Base-by-base conservation (phyloP, 75 land plant species). In the Chamaecyparis obtusa region DNA sequence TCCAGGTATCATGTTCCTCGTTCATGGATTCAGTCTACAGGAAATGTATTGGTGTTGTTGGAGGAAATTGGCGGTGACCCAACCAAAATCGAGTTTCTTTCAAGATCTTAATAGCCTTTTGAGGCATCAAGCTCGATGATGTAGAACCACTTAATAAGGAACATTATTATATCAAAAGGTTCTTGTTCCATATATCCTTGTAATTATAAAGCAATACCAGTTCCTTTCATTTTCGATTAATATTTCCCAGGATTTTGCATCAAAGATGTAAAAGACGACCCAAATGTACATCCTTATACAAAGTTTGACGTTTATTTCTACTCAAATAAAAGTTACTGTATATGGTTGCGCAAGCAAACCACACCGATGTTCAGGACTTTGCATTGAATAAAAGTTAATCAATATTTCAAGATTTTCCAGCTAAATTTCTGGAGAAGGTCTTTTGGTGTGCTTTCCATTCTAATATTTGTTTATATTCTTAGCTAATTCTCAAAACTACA, bases 21-120 rank as follows among this genome's bases (percentile, higher is more conserved):
- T 24, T 87, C 91, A 10, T 88, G 93, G 93, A 79, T 94, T 71
- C 78, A 90, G 86, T 39, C 89, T 51, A 88, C 87, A 14, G 90
- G 86, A 2, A 94, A 94, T 88, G 87, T 79, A n/a, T 89, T 94
- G 55, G 94, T 94, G 11, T 86, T 94, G 67, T 90, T 94, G 37
- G 95, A 94, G 89, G 95, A 94, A 87, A 84, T 88, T 10, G 95
- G 95, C 17, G 94, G 95, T 1, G 94, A 93, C 85, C 95, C 95
- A 33, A 88, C 93, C 16, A 83, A 87, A 78, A 88, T 94, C 77
- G 85, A 89, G 15, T 86, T 94, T 80, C 91, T 87, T 13, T 89
- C 90, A 32, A 89, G 87, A 46, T 83, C 89, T 79, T 39, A 39
- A 35, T 56, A 24, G 90, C 43, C 41, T 39, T 39, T 1, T 2